Evolutionary conservation across 2,329 filamentous ascomycete genomes (phyloP).

Genomic region (Ceratocystis eucalypticola): DNA sequence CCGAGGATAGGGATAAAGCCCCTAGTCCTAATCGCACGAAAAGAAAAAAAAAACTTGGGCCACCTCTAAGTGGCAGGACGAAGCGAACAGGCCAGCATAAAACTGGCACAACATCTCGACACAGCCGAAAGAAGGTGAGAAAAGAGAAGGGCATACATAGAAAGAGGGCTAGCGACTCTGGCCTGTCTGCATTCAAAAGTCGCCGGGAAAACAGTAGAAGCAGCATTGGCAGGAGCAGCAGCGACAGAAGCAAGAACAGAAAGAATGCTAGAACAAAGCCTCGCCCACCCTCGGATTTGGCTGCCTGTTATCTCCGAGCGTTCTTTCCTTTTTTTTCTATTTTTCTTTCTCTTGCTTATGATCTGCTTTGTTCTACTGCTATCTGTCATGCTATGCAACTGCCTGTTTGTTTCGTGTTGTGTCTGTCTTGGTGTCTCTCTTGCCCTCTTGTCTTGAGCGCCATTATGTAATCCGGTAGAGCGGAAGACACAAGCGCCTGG

Average conservation of each 20-base stretch:
- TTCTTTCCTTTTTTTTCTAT: background rate
- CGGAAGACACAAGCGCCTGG: constrained; percentile 15
- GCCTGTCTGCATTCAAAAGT: background rate
- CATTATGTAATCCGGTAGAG: constrained; percentile 18
- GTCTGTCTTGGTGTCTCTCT: background rate
- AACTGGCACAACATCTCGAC: background rate
- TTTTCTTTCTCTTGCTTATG: background rate
- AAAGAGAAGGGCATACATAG: background rate
- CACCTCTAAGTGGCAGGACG: background rate
- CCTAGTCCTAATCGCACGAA: no score
- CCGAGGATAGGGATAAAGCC: background rate
- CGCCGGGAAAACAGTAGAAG: background rate
- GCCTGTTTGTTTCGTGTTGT: background rate
- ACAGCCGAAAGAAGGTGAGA: background rate
- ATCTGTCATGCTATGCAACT: background rate
- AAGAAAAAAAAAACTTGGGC: background rate
- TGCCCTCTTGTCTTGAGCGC: background rate
- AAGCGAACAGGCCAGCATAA: background rate
- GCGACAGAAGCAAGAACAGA: background rate
- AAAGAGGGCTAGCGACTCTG: background rate
- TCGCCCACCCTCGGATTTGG: background rate
- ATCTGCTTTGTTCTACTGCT: background rate
- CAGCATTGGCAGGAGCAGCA: background rate
- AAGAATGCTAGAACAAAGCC: background rate
- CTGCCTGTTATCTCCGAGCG: background rate